phyloP scores from a whole-genome alignment of 805 yeast genomes.

The Candida alai region DNA sequence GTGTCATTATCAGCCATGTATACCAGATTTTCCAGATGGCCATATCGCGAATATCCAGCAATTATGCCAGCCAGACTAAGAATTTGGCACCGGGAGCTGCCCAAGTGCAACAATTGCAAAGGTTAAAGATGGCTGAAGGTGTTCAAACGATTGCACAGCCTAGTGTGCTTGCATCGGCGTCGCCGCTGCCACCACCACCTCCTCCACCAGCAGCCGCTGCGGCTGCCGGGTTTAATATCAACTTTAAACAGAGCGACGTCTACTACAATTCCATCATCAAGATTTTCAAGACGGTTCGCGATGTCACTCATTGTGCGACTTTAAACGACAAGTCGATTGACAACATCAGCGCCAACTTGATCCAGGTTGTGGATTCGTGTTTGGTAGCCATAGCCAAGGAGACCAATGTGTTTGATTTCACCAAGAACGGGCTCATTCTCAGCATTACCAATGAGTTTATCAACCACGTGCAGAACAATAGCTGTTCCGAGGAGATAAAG shows the following conservation, averaged over 20 bases:
- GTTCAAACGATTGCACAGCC: background rate
- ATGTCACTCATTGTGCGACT: conserved; percentile 23
- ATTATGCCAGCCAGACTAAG: conserved; percentile 6
- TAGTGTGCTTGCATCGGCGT: conserved; percentile 4
- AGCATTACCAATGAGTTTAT: conserved; percentile 39
- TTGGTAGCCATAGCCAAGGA: conserved; percentile 32
- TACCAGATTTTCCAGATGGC: conserved; percentile 39
- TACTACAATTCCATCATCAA: conserved; percentile 39
- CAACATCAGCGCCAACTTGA: conserved; percentile 14
- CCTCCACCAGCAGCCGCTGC: conserved; percentile 5
- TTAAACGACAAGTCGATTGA: conserved; percentile 6
- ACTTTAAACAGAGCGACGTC: conserved; percentile 26
- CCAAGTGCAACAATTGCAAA: background rate
- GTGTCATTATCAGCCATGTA: conserved; percentile 43
- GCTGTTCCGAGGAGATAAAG: conserved; percentile 2
- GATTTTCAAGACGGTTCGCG: conserved; percentile 36
- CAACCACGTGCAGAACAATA: conserved; percentile 26
- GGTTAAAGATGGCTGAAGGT: no score
- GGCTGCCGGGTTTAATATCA: conserved; percentile 8
- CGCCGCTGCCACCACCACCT: conserved; percentile 5
- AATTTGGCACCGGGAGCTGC: conserved; percentile 2
- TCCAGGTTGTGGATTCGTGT: conserved; percentile 28
- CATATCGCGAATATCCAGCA: conserved; percentile 20
- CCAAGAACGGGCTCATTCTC: conserved; percentile 36
- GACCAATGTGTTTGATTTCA: conserved; percentile 35